A percentile compares a stretch with the other conserved stretches of the same genome.
Evolutionary conservation across 371 early-diverging fungal species (phyloP).

Genomic region (Rhizopus stolonifer): DNA sequence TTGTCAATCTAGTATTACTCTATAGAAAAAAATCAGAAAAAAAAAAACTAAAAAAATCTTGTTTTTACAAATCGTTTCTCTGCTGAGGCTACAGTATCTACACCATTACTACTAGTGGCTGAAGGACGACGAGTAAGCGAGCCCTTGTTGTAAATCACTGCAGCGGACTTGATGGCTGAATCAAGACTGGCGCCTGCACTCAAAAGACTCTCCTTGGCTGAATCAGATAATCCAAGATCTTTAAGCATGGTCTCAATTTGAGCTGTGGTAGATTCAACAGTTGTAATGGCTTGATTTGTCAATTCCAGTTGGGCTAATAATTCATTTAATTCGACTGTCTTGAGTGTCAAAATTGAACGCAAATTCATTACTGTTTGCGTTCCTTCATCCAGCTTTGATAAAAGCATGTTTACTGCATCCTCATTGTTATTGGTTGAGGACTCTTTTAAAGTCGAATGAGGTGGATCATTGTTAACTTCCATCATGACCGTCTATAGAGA

Average conservation of each 20-base stretch:
- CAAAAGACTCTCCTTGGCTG: conserved; percentile 30
- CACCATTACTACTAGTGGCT: conserved; percentile 22
- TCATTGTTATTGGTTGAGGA: conserved; percentile 2
- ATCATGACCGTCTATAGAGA: too few relatives aligned
- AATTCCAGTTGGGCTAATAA: conserved; percentile 47
- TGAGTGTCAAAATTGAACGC: conserved; percentile 48
- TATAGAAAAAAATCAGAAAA: too few relatives aligned
- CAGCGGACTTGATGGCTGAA: conserved; percentile 50
- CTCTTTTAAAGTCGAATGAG: neutral
- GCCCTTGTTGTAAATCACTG: conserved; percentile 30
- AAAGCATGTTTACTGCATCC: conserved; percentile 27
- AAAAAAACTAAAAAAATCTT: too few relatives aligned
- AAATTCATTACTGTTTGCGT: conserved; percentile 48
- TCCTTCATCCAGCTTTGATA: conserved; percentile 37
- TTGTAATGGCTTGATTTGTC: conserved; percentile 45
- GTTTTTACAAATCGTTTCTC: conserved; percentile 21
- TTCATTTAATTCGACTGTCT: conserved; percentile 52
- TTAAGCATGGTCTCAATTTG: conserved; percentile 47
- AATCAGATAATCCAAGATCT: conserved; percentile 37
- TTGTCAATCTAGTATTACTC: conserved; percentile 22
- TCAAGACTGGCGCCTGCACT: conserved; percentile 46
- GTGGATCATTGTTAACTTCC: too few relatives aligned
- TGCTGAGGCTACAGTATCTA: neutral
- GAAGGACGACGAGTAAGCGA: conserved; percentile 20
- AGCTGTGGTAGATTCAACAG: conserved; percentile 44